Evolutionary conservation across 495 filamentous ascomycete genomes (phyloP), one percentile per base, ranked within the genome.

Genomic region (Hypoxylon fragiforme): DNA sequence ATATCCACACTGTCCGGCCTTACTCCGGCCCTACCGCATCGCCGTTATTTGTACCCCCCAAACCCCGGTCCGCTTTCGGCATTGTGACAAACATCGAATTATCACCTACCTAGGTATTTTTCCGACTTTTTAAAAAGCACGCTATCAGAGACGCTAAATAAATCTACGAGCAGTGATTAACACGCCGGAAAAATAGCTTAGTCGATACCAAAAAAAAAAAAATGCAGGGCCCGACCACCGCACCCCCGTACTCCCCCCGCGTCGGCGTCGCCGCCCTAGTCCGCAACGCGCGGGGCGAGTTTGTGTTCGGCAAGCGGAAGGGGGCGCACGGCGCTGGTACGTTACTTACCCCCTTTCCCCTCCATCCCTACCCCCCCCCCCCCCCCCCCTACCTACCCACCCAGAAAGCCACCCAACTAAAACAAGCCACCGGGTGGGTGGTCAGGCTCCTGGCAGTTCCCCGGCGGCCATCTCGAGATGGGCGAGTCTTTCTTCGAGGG

Each of bases 401-500:
- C 24, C 24, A 4, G 9, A 4, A 28, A 28, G n/a, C n/a, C n/a
- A n/a, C n/a, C n/a, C n/a, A n/a, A n/a, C n/a, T n/a, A n/a, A n/a
- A n/a, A n/a, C n/a, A 3, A 34, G n/a, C 12, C 3, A 8, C 5
- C 5, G 12, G 13, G 3, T 24, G 7, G 20, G 7, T 2, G 4
- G 50, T 15, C 15, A 77, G 86, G 81, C 1, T 81, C 81, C 5
- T 84, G 74, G 74, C 81, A 81, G 20, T 74, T 85, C 12, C 85
- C 86, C 3, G 86, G 86, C 36, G 86, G 86, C 3, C 86, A 90
- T 43, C 79, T 89, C 15, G 85, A 90, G 32, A 75, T 78, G 48
- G 81, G 81, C 35, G 86, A 90, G 60, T 68, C 70, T 1, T 75
- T 77, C 37, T 74, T 81, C 32, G 67, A 53, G 0, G 87, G 84